Evolutionary conservation across 371 early-diverging fungal species (phyloP).

Genomic region (Synchytrium microbalum): DNA sequence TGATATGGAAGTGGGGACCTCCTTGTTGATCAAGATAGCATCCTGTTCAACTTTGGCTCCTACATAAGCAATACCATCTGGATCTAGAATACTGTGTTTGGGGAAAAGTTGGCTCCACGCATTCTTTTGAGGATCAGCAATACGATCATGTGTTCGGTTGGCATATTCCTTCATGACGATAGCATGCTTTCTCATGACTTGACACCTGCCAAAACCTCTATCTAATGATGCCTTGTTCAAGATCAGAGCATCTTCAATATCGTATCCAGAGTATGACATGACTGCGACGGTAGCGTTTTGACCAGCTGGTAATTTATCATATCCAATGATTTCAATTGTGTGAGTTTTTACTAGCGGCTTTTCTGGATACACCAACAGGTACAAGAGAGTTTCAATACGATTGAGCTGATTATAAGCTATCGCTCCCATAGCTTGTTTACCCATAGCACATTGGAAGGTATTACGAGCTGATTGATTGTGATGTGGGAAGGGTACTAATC

Average conservation of each 20-base stretch:
- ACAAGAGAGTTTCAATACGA: constrained; percentile 94
- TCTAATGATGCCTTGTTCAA: constrained; percentile 96
- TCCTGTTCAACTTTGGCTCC: constrained; percentile 73
- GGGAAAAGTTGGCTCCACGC: constrained; percentile 31
- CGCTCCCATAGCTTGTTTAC: constrained; percentile 99
- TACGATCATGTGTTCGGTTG: constrained; percentile 81
- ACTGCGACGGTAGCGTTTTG: constrained; percentile 99
- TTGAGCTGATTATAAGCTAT: constrained; percentile 93
- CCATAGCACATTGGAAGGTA: constrained; percentile 99
- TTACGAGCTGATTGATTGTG: constrained; percentile 99
- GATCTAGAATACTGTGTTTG: constrained; percentile 63
- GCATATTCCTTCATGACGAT: constrained; percentile 75
- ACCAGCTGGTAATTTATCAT: constrained; percentile 97
- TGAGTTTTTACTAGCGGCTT: constrained; percentile 98
- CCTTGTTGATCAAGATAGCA: constrained; percentile 73
- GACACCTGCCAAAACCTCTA: constrained; percentile 98
- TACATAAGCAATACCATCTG: constrained; percentile 83
- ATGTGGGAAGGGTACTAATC: constrained; percentile 99
- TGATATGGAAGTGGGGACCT: constrained; percentile 68
- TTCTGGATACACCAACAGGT: constrained; percentile 96
- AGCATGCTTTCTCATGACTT: constrained; percentile 87
- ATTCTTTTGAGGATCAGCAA: constrained; percentile 64
- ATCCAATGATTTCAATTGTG: constrained; percentile 96
- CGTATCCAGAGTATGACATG: constrained; percentile 99
- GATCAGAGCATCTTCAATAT: constrained; percentile 99